Evolutionary conservation across 2,329 filamentous ascomycete species (phyloP).

Genomic region (Ascochyta koolunga): DNA sequence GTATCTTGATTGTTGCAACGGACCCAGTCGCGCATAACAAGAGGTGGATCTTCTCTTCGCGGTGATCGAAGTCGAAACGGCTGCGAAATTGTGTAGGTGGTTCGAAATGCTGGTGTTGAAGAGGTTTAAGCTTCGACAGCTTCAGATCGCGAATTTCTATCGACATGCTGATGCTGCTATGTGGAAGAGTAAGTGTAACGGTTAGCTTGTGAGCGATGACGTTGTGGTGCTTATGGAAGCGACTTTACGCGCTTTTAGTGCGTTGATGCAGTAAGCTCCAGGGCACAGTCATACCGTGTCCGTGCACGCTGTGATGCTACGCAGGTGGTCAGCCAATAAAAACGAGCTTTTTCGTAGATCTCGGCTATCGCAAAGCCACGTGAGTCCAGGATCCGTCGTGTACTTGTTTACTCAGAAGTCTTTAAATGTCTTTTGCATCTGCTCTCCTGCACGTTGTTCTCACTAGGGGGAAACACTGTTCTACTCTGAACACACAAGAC

Average conservation of each 20-base stretch:
- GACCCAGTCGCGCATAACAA: conserved; percentile 72
- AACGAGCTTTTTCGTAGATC: no score
- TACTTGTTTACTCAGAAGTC: background rate
- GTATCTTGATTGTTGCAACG: conserved; percentile 85
- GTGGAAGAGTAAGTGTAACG: background rate
- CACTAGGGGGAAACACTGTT: no score
- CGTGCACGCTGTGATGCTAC: no score
- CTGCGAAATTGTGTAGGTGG: conserved; percentile 17
- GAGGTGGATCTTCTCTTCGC: conserved; percentile 57
- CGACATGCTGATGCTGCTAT: conserved; percentile 27
- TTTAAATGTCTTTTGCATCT: background rate
- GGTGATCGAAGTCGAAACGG: conserved; percentile 34
- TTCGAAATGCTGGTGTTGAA: conserved; percentile 31
- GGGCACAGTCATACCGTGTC: background rate
- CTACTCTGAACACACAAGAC: no score
- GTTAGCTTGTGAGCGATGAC: conserved; percentile 17
- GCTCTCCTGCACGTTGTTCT: background rate
- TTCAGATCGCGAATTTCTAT: conserved; percentile 32
- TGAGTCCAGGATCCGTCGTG: background rate
- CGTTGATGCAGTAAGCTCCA: conserved; percentile 15
- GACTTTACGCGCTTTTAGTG: conserved; percentile 1
- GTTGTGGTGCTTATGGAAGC: conserved; percentile 1
- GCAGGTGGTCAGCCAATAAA: no score
- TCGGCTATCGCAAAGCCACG: conserved; percentile 18
- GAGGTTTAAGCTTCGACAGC: conserved; percentile 35